A percentile compares a stretch with the other conserved stretches of the same genome.
These are phyloP conservation scores for Nicotiana sylvestris DNA, from an alignment of 257 asterid genomes.

Conservation along the genomic window DNA sequence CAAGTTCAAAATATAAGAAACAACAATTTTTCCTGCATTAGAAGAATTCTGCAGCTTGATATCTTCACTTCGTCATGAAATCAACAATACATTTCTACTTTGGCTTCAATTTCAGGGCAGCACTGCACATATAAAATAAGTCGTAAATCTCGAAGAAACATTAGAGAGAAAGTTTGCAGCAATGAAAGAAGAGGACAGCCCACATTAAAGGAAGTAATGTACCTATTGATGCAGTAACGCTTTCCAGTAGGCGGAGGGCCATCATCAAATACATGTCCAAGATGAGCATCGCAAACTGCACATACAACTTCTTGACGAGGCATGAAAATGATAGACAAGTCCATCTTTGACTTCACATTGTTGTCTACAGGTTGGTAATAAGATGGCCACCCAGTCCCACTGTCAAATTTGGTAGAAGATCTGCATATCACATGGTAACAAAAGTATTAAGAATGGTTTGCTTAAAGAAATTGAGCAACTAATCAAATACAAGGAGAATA, in stretches of 20 bases:
- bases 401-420: conserved; percentile 85
- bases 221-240: conserved; percentile 93
- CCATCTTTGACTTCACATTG: conserved; percentile 84
- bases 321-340: conserved; percentile 80
- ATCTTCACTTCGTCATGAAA: neutral
- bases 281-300: conserved; percentile 84
- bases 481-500: neutral
- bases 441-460: neutral
- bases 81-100: conserved; percentile 18
- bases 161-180: neutral
- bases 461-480: neutral
- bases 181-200: neutral
- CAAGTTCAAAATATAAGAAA: neutral
- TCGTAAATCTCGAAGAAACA: neutral
- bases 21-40: neutral
- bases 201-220: neutral
- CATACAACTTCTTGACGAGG: conserved; percentile 88
- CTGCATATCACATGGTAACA: conserved; percentile 21
- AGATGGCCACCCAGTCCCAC: conserved; percentile 98
- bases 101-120: conserved; percentile 59
- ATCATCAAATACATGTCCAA: conserved; percentile 84
- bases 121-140: conserved; percentile 36
- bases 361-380: conserved; percentile 66
- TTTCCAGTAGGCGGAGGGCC: conserved; percentile 92
- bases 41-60: neutral